phyloP scores from a whole-genome alignment of 179 eudicot species.

The Corrigiola litoralis region DNA sequence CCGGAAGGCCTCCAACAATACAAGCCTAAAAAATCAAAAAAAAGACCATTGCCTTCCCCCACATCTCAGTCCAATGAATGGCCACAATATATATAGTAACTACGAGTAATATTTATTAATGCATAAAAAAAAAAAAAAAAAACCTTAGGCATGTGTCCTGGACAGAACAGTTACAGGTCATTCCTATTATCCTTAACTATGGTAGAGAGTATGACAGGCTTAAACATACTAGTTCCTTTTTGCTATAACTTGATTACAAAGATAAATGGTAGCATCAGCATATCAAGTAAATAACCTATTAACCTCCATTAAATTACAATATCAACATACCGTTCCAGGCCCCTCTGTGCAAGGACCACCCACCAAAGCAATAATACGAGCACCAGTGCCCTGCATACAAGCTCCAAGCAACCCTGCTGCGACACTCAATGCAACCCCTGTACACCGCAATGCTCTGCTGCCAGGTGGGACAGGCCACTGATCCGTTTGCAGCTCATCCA shows the following conservation, averaged over 20 bases:
- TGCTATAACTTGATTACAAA: not conserved
- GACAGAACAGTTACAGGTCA: too few species aligned
- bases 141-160: too few species aligned
- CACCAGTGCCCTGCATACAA: conserved; percentile 77
- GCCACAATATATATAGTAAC: too few species aligned
- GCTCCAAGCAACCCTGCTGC: conserved; percentile 86
- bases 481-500: conserved; percentile 85
- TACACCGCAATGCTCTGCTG: conserved; percentile 78
- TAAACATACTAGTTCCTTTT: too few species aligned
- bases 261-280: not conserved
- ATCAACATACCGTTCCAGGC: conserved; percentile 72
- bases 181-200: too few species aligned
- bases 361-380: conserved; percentile 83
- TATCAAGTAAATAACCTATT: not conserved
- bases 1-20: too few species aligned
- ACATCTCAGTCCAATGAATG: too few species aligned
- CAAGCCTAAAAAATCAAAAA: too few species aligned
- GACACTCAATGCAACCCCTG: conserved; percentile 89
- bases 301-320: not conserved
- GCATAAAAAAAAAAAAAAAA: too few species aligned
- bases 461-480: conserved; percentile 92
- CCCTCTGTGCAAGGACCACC: conserved; percentile 99
- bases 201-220: too few species aligned
- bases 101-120: too few species aligned
- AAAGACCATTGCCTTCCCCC: too few species aligned